Base-by-base conservation (phyloP, 305 asterid species). In the Fraxinus xanthoxyloides region DNA sequence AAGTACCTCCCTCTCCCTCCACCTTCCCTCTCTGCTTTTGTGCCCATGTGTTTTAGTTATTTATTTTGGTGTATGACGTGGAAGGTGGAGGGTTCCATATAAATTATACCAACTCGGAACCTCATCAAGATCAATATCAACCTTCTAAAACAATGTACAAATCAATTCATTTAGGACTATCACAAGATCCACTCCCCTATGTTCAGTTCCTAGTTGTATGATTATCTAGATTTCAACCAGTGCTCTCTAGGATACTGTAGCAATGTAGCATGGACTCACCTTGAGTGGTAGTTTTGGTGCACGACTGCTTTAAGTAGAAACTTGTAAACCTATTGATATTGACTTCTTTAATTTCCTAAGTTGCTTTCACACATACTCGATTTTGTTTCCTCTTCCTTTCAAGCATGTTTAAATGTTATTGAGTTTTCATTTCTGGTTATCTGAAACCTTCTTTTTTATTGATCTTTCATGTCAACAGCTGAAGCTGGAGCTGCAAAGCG, bases 401-500 rank as follows among this genome's bases (percentile, higher is more conserved):
- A 82, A 85, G 40, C 85, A 78, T 26, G 81, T 83, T 79, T 7
- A 77, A 80, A 34, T 80, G 85, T 67, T 79, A 82, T 31, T 76
- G 82, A 30, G 84, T 79, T 82, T 79, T 61, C 70, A 54, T 61
- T 59, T 61, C 70, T 61, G 70, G 15, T 61, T 21, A 6, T 61
- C 31, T 59, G 70, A 54, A 8, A 21, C 15, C 31, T 23, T 19
- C 31, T 61, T 61, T 23, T 54, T 54, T 54, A 5, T 84, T 76
- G 82, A 32, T 85, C 82, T 72, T 82, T 81, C 77, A 85, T 74
- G 84, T 78, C 81, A 59, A 54, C 75, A 82, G 19, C 84, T 1
- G 59, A 70, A 17, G 30, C 40, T 28, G 81, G 81, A 75, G 35
- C 83, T 51, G 31, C 65, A 75, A 81, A 81, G 75, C 77, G 67